phyloP scores from a whole-genome alignment of 805 yeast species.

The Starmerella vaccinii region DNA sequence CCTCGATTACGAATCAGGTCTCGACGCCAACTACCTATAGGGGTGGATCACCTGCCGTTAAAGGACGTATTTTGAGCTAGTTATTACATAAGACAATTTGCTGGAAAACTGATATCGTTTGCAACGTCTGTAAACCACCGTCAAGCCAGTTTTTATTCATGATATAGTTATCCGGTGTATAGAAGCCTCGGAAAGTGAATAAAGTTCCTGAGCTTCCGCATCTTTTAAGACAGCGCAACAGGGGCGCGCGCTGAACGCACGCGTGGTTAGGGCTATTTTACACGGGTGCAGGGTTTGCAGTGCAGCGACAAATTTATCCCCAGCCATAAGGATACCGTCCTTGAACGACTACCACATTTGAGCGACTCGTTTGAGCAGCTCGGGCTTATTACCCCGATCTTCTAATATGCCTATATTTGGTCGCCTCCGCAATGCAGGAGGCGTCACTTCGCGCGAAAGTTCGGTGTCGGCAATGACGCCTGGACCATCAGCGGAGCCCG shows the following conservation, averaged over 20 bases:
- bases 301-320: not conserved
- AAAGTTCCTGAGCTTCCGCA: too few species aligned
- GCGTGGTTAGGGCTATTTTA: too few species aligned
- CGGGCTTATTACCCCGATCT: not conserved
- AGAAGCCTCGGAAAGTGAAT: too few species aligned
- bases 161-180: too few species aligned
- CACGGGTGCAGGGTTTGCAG: not conserved
- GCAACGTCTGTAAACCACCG: too few species aligned
- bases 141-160: too few species aligned
- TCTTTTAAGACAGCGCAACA: too few species aligned
- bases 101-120: not conserved
- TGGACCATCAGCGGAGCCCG: not conserved
- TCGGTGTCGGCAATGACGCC: not conserved
- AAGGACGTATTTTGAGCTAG: not conserved
- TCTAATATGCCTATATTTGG: not conserved
- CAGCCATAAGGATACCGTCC: not conserved
- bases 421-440: not conserved
- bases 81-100: not conserved
- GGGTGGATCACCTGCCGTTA: conserved; percentile 9
- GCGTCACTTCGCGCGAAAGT: not conserved
- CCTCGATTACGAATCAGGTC: not conserved
- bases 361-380: not conserved
- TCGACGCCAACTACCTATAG: conserved; percentile 3
- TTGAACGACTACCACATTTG: not conserved
- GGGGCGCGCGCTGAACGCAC: too few species aligned